These are phyloP conservation scores for Anthracocystis panici-leucophaei DNA, from an alignment of 1,284 basidiomycete genomes.

Conservation along the genomic window DNA sequence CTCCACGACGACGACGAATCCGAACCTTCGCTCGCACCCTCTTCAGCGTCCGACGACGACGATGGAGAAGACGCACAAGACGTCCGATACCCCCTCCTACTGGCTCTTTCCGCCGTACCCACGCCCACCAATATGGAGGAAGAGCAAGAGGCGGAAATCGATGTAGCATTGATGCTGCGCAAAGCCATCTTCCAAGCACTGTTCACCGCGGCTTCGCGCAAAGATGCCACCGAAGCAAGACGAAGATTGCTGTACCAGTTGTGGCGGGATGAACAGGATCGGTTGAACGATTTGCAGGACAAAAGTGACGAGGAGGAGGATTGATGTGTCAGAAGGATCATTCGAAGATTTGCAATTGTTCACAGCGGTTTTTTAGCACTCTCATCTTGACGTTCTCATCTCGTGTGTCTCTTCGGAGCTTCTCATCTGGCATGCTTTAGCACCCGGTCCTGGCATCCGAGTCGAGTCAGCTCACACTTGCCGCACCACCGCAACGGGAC, in stretches of 20 bases:
- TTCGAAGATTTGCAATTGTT: too few species aligned
- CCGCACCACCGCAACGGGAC: too few species aligned
- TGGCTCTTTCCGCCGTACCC: slow-evolving; percentile 43
- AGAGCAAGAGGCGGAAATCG: slow-evolving; percentile 10
- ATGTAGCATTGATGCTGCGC: slow-evolving; percentile 71
- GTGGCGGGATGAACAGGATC: slow-evolving; percentile 75
- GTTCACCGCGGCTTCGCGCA: slow-evolving; percentile 81
- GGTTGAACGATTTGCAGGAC: slow-evolving; percentile 26
- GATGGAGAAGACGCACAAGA: slow-evolving; percentile 19
- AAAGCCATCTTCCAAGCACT: slow-evolving; percentile 76
- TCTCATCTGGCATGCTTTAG: too few species aligned
- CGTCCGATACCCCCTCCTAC: slow-evolving; percentile 31
- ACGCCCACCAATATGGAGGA: slow-evolving; percentile 15
- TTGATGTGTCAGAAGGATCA: neutral
- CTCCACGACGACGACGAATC: slow-evolving; percentile 21
- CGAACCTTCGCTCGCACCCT: slow-evolving; percentile 11
- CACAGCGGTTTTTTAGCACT: neutral
- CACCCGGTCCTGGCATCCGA: too few species aligned
- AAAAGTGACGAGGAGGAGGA: neutral
- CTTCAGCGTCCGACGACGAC: slow-evolving; percentile 1
- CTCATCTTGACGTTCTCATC: neutral
- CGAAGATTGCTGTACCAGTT: slow-evolving; percentile 84
- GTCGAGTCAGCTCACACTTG: too few species aligned
- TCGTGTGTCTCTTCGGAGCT: too few species aligned
- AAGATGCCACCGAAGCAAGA: slow-evolving; percentile 81